Base-by-base conservation (phyloP, 495 filamentous ascomycete species). In the Achaetomiella virescens region DNA sequence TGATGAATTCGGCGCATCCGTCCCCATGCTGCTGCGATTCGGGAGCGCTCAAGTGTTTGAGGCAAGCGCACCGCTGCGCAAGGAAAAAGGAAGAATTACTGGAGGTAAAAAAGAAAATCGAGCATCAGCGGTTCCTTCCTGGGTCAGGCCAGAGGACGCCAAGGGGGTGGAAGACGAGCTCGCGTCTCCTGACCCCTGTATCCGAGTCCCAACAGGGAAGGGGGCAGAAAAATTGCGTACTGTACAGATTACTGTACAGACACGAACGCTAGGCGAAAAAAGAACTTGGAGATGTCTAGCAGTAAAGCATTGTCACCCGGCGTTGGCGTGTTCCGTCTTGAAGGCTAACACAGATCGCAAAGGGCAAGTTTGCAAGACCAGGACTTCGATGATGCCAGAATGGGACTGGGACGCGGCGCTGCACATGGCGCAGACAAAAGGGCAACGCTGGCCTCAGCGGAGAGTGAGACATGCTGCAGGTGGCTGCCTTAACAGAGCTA, bases 1-100 rank as follows among this genome's bases (percentile, higher is more conserved):
- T 53, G 76, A 74, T 56, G 75, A 67, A 57, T 58, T 72, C 49
- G 70, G 67, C 52, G 66, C 62, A 62, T 72, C 70, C 57, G 67
- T 69, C 55, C 67, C 51, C 70, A 76, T 74, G 61, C 59, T 63
- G 51, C 66, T 61, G 60, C 53, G 66, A 65, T 63, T 66, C 62
- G 60, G 58, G 44, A 57, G 66, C 52, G 55, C 60, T 65, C 63
- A 68, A 64, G 53, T 22, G 52, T 54, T 58, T 44, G 48, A 46
- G 52, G 52, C 44, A 60, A 55, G 52, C 54, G 61, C 57, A 52
- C 54, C 29, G 25, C 48, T 33, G 56, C 51, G 56, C 54, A 22
- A 37, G 29, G 60, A 62, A 56, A 63, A 66, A 62, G 44, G 63
- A 68, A 54, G 59, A 68, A 68, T 47, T 71, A 64, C 61, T 61